phyloP scores from a whole-genome alignment of 2,329 filamentous ascomycete genomes.

The Trichoderma sp. region DNA sequence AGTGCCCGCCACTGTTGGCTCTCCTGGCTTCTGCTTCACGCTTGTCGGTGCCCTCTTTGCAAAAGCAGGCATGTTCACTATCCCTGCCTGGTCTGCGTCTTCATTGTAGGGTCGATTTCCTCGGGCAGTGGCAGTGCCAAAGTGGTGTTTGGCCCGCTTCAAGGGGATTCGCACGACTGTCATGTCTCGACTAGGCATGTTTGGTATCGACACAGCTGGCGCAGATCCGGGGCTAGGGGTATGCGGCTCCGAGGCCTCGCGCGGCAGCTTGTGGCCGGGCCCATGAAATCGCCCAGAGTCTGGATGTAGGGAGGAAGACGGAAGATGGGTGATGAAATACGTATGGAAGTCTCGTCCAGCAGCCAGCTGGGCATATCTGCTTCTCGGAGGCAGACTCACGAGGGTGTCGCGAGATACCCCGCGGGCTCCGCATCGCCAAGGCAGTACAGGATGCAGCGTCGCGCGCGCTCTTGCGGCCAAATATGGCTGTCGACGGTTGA shows the following conservation, averaged over 20 bases:
- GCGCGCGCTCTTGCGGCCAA: not conserved
- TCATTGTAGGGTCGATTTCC: constrained; percentile 90
- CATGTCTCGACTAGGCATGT: constrained; percentile 69
- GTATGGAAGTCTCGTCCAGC: constrained; percentile 72
- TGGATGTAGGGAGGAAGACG: constrained; percentile 88
- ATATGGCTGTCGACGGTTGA: not conserved
- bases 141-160: constrained; percentile 93
- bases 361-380: constrained; percentile 8
- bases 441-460: not conserved
- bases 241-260: constrained; percentile 81
- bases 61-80: constrained; percentile 90
- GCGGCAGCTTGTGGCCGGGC: constrained; percentile 82
- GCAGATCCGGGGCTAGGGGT: constrained; percentile 54
- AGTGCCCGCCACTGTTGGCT: constrained; percentile 71
- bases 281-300: constrained; percentile 68
- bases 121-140: constrained; percentile 75
- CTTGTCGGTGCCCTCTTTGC: constrained; percentile 77
- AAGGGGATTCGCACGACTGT: constrained; percentile 95
- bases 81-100: constrained; percentile 91
- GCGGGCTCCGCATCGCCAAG: constrained; percentile 19
- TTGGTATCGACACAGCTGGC: constrained; percentile 60
- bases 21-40: constrained; percentile 52
- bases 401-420: constrained; percentile 3
- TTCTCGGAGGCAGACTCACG: not conserved
- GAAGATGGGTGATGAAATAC: constrained; percentile 96